Percentiles rank a stretch among this genome's conserved stretches.
These are phyloP conservation scores for Kwoniella mangroviensis DNA, from an alignment of 768 basidiomycete genomes.

Conservation along the genomic window DNA sequence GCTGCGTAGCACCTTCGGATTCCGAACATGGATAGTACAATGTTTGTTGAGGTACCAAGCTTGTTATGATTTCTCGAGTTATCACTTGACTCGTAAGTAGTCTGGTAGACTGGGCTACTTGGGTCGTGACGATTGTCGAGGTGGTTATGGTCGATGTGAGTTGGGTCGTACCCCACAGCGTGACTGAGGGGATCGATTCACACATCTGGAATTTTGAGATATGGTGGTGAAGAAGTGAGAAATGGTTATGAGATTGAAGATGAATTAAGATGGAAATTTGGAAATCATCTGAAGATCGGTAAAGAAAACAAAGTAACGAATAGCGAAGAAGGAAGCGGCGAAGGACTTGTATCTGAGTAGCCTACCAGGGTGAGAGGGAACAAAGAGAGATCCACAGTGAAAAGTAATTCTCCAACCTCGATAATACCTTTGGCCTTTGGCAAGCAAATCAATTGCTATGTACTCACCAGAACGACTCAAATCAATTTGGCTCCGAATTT, in stretches of 20 bases:
- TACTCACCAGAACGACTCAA: neutral
- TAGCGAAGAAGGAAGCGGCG: neutral
- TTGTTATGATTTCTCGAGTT: constrained; percentile 18
- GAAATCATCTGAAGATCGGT: neutral
- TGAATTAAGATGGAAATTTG: neutral
- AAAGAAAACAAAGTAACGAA: neutral
- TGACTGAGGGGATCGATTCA: constrained; percentile 28
- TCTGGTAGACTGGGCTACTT: neutral
- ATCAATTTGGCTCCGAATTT: neutral
- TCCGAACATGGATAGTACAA: constrained; percentile 34
- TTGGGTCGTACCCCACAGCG: constrained; percentile 39
- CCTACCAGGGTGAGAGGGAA: neutral
- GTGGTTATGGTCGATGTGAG: constrained; percentile 15
- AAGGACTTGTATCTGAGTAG: neutral
- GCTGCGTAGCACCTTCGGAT: neutral
- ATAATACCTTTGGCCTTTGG: neutral
- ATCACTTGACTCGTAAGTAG: constrained; percentile 5
- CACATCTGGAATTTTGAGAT: constrained; percentile 9
- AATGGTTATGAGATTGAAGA: neutral
- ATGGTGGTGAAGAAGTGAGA: neutral
- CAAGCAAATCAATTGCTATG: neutral
- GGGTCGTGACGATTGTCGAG: constrained; percentile 14
- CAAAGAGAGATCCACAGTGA: neutral
- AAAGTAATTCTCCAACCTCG: neutral
- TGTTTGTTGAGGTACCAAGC: constrained; percentile 32